Evolutionary conservation across 2,329 filamentous ascomycete genomes (phyloP), one percentile per base, ranked within the genome.

Genomic region (Colletotrichum endophyticum): DNA sequence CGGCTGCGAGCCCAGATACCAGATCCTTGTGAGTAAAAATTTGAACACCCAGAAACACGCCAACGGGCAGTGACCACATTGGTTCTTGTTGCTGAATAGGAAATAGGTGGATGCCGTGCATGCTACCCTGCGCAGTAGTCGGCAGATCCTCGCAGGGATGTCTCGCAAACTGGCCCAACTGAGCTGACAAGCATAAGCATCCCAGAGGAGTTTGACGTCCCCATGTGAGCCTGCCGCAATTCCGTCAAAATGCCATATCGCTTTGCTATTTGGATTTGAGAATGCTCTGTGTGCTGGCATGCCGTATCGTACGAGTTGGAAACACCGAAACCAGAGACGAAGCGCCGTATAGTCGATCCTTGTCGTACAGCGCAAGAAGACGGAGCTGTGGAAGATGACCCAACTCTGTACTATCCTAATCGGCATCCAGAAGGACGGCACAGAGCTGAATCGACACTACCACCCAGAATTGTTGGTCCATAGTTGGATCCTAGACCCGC

Each of bases 211-310:
- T 13, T 3, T 36, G 12, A n/a, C 30, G 8, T 56, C 56, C 49
- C 19, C 30, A 44, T 49, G 16, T 30, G 66, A 56, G 30, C 66
- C 5, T 25, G 32, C 32, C 56, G 32, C n/a, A 36, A 28, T 80
- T 79, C 78, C 79, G 72, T 19, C n/a, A 59, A 59, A 9, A 30
- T 27, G 8, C 25, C 56, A 30, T 27, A 19, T 28, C 25, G 56
- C 56, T 59, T 30, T 27, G n/a, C 25, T n/a, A 59, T 11, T 30
- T 53, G 44, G 12, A 22, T 53, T 53, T 53, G 44, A 53, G n/a
- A 12, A 13, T 22, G 44, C 44, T 9, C 44, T 12, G 44, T 53
- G 44, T 53, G n/a, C 44, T 53, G n/a, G 44, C n/a, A 53, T 53
- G n/a, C 22, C 11, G 44, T 53, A 53, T 53, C 44, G 12, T 25